Conservation (phyloP, 2,329 filamentous ascomycete genomes). For the Pseudopithomyces chartarum region DNA sequence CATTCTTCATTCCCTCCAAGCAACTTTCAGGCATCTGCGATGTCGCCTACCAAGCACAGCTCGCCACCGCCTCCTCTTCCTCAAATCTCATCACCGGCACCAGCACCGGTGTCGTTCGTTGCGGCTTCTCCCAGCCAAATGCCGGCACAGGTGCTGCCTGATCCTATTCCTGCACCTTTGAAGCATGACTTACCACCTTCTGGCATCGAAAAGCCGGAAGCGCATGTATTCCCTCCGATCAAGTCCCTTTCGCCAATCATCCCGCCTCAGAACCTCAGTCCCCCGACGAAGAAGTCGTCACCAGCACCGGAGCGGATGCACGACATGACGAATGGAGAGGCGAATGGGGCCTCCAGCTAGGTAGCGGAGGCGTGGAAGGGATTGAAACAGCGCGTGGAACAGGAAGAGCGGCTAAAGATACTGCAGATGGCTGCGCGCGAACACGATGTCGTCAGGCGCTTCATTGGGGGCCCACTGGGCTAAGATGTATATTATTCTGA, state of each 20-base stretch:
- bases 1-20: constrained; percentile 54
- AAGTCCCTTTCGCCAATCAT: constrained; percentile 64
- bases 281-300: constrained; percentile 60
- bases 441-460: background rate
- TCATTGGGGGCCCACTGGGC: background rate
- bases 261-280: constrained; percentile 62
- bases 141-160: constrained; percentile 40
- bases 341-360: constrained; percentile 1
- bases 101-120: constrained; percentile 26
- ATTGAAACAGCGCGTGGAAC: background rate
- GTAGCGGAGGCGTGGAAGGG: background rate
- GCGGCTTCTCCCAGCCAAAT: constrained; percentile 36
- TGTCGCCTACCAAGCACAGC: constrained; percentile 46
- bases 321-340: constrained; percentile 4
- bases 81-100: constrained; percentile 39
- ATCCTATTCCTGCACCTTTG: constrained; percentile 50
- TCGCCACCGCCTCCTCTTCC: constrained; percentile 42
- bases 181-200: constrained; percentile 50
- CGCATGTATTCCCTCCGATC: constrained; percentile 61
- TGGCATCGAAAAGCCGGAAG: constrained; percentile 40
- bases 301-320: constrained; percentile 27
- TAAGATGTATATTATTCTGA: background rate
- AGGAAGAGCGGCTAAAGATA: background rate
- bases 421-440: background rate
- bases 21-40: constrained; percentile 36